Base-by-base conservation (phyloP, 108 stramenopile genomes). In the Conticribra guillardii region DNA sequence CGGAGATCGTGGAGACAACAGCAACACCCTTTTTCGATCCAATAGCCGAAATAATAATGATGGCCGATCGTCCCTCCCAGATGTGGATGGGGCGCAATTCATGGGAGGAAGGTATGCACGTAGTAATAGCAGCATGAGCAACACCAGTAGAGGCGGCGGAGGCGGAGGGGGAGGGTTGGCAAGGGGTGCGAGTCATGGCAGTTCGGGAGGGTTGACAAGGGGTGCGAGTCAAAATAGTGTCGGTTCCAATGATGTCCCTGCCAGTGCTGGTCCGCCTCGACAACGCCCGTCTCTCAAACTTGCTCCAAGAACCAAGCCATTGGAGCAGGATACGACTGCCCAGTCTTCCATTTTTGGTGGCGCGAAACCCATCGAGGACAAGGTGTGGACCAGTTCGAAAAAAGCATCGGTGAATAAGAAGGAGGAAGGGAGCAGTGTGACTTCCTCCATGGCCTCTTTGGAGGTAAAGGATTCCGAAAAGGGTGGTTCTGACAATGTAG, bases 281-380 rank as follows among this genome's bases (percentile, higher is more conserved):
- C 80, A 46, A 71, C 80, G 81, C 51, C 87, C 91, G 11, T 79
- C 68, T n/a, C 62, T 92, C 67, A 88, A 87, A 61, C 57, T 92
- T 19, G 72, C 73, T 9, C 85, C 88, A 3, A 85, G 91, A 5
- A 82, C 86, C 17, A 89, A 89, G 65, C 76, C 85, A 4, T 9
- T 84, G 46, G 85, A 80, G 41, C 60, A 48, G n/a, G 60, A 19
- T 9, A 64, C 31, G 9, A 45, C 28, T 4, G 28, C 71, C 27
- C 23, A 64, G 23, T 56, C 74, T 44, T 71, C 55, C 34, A 88
- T 91, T 76, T 91, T 91, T 84, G 90, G 90, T 44, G 87, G 84
- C 21, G 90, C 86, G 58, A 91, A 79, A 62, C 83, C 90, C 14
- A 68, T 84, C 23, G 89, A 90, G 65, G 85, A 82, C 30, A 65